A percentile compares a stretch with the other conserved stretches of the same genome.
These are phyloP conservation scores for Mycena rebaudengoi DNA, from an alignment of 768 basidiomycete genomes.

Conservation along the genomic window DNA sequence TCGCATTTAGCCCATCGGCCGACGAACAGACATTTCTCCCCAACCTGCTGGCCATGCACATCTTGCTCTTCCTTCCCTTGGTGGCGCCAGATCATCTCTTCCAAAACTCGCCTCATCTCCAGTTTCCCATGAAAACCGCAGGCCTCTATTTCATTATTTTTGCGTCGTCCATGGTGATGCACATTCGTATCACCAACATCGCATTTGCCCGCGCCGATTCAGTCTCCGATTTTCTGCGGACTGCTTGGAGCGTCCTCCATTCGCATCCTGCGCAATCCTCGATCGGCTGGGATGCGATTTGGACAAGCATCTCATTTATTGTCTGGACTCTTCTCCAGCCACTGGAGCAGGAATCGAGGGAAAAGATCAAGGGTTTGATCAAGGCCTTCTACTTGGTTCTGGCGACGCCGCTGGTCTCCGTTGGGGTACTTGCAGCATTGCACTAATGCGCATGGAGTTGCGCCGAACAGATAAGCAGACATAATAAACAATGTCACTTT, in stretches of 20 bases:
- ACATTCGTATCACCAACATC: conserved; percentile 39
- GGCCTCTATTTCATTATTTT: conserved; percentile 50
- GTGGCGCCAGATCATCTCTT: conserved; percentile 32
- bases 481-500: no score
- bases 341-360: background rate
- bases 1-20: conserved; percentile 54
- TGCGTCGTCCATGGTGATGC: conserved; percentile 42
- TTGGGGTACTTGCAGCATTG: conserved; percentile 20
- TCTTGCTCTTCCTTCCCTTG: conserved; percentile 61
- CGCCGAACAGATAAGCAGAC: no score
- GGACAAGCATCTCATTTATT: conserved; percentile 56
- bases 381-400: conserved; percentile 6
- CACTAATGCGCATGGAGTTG: no score
- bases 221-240: conserved; percentile 30
- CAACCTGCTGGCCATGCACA: conserved; percentile 71
- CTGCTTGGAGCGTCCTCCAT: conserved; percentile 49
- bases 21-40: conserved; percentile 56
- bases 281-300: conserved; percentile 72
- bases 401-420: conserved; percentile 17
- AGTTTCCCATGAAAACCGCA: conserved; percentile 31
- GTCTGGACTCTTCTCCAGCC: conserved; percentile 39
- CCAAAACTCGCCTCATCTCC: conserved; percentile 10
- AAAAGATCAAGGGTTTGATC: background rate
- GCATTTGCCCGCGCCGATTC: conserved; percentile 33
- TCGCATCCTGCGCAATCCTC: conserved; percentile 69